A percentile compares a stretch with the other conserved stretches of the same genome.
These are phyloP conservation scores for Pistacia vera DNA, from an alignment of 345 rosid genomes.

Conservation along the genomic window DNA sequence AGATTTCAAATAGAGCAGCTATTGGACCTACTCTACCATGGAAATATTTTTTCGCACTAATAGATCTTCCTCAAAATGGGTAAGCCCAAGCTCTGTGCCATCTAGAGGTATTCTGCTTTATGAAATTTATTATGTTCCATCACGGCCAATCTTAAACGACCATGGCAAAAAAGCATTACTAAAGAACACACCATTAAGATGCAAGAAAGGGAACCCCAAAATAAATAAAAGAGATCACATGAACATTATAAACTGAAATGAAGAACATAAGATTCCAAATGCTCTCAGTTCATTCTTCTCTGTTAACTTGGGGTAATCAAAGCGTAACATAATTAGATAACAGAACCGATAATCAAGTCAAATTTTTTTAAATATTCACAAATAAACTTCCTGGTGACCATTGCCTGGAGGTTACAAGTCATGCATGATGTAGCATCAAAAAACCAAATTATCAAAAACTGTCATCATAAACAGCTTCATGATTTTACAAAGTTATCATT, in stretches of 20 bases:
- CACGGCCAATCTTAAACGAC: neutral
- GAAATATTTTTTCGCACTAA: neutral
- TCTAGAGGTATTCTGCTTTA: neutral
- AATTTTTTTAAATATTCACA: neutral
- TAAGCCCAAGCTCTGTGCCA: conserved; percentile 1
- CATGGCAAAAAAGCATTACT: neutral
- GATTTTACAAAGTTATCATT: neutral
- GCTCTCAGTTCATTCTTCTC: neutral
- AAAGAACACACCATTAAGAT: neutral
- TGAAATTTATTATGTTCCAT: neutral
- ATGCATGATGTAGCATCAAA: neutral
- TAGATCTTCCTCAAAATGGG: neutral
- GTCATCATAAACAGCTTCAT: conserved; percentile 13
- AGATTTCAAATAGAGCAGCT: neutral
- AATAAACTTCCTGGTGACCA: neutral
- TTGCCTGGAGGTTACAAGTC: neutral
- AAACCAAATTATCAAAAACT: neutral
- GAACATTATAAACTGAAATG: neutral
- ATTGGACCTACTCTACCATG: neutral
- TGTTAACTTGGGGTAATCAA: conserved; percentile 5
- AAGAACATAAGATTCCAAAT: conserved; percentile 5
- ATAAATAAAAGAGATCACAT: neutral
- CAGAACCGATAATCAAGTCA: neutral
- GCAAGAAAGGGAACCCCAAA: neutral
- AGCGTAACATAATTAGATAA: conserved; percentile 1